Evolutionary conservation across 208 protist genomes (phyloP), one percentile per base, ranked within the genome.

Genomic region (Phytomonas francai): DNA sequence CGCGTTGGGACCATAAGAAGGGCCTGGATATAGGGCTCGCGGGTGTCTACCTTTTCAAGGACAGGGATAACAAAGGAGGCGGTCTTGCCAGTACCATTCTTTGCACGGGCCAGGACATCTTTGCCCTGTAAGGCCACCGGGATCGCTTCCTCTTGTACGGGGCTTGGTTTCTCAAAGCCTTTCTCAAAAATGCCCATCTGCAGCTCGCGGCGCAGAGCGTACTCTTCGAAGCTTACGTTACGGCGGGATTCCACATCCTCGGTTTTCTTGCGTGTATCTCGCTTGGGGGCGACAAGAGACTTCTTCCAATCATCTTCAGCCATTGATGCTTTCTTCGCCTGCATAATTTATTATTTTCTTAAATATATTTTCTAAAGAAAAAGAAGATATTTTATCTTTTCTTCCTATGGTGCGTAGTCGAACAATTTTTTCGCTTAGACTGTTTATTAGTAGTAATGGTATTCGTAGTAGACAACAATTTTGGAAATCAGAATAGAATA

Each of bases 71-170:
- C 80, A 74, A 99, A 99, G 16, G 98, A 97, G 19, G 94, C 98
- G 2, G 99, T 99, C 86, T 99, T 99, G 67, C 99, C 99, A 9
- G 98, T 99, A 39, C 98, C 98, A 80, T 99, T 99, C 87, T 99
- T 99, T 32, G 99, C 98, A 74, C 98, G 91, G 19, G 98, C 98
- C 56, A 99, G 88, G 61, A 99, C 95, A 74, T 99, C 97, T 66
- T 87, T 87, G 25, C 97, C 97, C 45, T 97, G 89, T 0, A 99
- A 85, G 0, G 97, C 97, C 32, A 98, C 89, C 22, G 98, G 98
- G 67, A 99, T 99, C 28, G 93, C 94, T 76, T 98, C 93, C 79
- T 99, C 97, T 84, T 99, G 98, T 74, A 99, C 98, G 3, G 98
- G 98, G 49, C 96, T 98, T 25, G 98, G 98, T 30, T 89, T 86